A percentile compares a stretch with the other conserved stretches of the same genome.
Evolutionary conservation across 176 grass and related monocot genomes (phyloP).

Genomic region (barley (Hordeum vulgare)): DNA sequence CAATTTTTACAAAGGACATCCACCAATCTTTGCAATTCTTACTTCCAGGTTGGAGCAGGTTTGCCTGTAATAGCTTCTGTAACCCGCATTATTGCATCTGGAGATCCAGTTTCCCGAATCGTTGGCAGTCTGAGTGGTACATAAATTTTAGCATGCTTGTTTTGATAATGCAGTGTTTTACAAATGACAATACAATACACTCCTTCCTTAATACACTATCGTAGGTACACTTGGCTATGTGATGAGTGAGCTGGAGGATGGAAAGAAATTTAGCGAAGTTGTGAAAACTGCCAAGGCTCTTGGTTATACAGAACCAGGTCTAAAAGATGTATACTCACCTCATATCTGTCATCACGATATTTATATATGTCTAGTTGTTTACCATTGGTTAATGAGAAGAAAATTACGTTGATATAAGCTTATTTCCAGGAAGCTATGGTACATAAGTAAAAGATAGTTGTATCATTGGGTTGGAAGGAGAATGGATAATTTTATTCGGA

Average conservation of each 20-base stretch:
- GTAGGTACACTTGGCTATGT: constrained; percentile 93
- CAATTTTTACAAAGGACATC: background rate
- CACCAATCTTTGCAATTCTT: constrained; percentile 16
- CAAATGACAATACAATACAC: background rate
- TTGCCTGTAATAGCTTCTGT: constrained; percentile 89
- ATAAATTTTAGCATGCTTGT: background rate
- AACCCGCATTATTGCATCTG: constrained; percentile 64
- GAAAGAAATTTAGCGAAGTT: constrained; percentile 79
- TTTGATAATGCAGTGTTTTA: background rate
- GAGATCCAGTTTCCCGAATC: constrained; percentile 77
- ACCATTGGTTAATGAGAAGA: background rate
- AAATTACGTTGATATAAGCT: background rate
- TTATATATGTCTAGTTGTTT: background rate
- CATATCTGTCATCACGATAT: background rate
- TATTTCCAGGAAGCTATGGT: background rate
- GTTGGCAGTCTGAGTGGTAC: constrained; percentile 90
- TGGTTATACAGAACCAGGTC: constrained; percentile 95
- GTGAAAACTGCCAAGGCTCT: constrained; percentile 75
- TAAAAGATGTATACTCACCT: background rate
- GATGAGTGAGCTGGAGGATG: constrained; percentile 89
- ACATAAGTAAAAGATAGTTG: background rate
- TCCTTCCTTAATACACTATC: background rate
- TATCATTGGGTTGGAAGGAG: background rate
- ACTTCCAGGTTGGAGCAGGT: constrained; percentile 80
- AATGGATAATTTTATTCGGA: background rate